A percentile compares a stretch with the other conserved stretches of the same genome.
These are phyloP conservation scores for Dioscorea dumetorum DNA, from an alignment of 106 monocot species.

Conservation along the genomic window DNA sequence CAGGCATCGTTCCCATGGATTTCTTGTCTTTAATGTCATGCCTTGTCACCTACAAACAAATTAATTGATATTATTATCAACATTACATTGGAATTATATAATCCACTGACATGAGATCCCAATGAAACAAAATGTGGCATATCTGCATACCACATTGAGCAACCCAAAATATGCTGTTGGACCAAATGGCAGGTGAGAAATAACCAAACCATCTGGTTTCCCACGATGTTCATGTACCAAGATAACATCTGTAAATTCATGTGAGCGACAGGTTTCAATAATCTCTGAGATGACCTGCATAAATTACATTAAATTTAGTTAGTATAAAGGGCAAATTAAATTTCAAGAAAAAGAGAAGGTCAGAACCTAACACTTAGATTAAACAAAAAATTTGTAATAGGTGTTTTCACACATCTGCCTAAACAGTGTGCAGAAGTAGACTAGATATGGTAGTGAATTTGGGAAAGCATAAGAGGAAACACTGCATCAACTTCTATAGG, in stretches of 20 bases:
- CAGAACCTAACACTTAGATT: no score
- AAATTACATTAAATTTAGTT: neutral
- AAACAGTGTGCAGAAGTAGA: no score
- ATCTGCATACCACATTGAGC: constrained; percentile 82
- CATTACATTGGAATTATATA: no score
- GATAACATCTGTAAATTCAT: constrained; percentile 93
- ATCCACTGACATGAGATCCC: no score
- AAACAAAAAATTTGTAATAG: no score
- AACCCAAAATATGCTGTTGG: constrained; percentile 96
- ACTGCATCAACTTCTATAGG: neutral
- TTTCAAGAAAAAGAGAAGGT: no score
- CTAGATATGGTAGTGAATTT: no score
- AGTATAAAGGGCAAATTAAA: neutral
- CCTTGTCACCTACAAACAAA: constrained; percentile 63
- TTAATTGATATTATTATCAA: no score
- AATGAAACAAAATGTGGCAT: constrained; percentile 3
- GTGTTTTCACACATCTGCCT: no score
- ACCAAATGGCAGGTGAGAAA: constrained; percentile 92
- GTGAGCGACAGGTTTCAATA: constrained; percentile 69
- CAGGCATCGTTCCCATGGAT: constrained; percentile 84
- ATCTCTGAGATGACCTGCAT: constrained; percentile 89
- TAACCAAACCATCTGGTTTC: constrained; percentile 79
- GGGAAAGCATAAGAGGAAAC: neutral
- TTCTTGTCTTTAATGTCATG: constrained; percentile 98
- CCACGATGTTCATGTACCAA: constrained; percentile 96